Conservation (phyloP, 208 protist species). For the Leishmania mexicana region DNA sequence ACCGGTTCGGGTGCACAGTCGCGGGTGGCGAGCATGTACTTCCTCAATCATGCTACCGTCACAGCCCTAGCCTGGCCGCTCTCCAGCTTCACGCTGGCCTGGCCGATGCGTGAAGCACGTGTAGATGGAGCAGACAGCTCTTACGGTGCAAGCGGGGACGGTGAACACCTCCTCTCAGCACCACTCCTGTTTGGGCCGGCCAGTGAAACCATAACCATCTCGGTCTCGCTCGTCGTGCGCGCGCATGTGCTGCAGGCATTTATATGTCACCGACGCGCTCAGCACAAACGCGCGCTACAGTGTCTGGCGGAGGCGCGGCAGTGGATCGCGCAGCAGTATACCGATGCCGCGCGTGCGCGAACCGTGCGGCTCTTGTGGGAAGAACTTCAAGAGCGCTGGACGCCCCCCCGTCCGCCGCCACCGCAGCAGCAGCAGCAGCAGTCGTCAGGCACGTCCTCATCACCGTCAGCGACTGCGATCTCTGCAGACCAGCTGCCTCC, state of each 20-base stretch:
- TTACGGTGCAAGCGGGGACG: neutral
- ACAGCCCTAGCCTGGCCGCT: slow-evolving; percentile 33
- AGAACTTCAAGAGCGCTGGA: slow-evolving; percentile 20
- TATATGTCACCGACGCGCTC: slow-evolving; percentile 27
- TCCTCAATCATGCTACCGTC: slow-evolving; percentile 32
- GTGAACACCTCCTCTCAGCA: neutral
- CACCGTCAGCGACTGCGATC: neutral
- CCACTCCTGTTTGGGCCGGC: slow-evolving; percentile 12
- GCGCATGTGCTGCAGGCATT: slow-evolving; percentile 44
- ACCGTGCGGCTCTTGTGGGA: slow-evolving; percentile 28
- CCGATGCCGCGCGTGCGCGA: slow-evolving; percentile 12
- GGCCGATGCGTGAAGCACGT: slow-evolving; percentile 1
- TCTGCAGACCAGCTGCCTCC: neutral
- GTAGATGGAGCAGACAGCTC: neutral
- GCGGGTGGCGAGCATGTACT: slow-evolving; percentile 25
- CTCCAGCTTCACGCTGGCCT: slow-evolving; percentile 18
- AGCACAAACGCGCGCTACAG: slow-evolving; percentile 38
- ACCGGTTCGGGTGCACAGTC: slow-evolving; percentile 1
- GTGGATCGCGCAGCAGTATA: slow-evolving; percentile 29
- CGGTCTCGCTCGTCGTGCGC: slow-evolving; percentile 47
- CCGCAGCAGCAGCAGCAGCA: neutral
- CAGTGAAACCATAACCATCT: slow-evolving; percentile 34
- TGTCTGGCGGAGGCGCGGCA: slow-evolving; percentile 31
- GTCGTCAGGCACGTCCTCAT: neutral
- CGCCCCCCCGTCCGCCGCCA: neutral